Conservation (phyloP, 2,329 filamentous ascomycete genomes). For the Nemania bipapillata region DNA sequence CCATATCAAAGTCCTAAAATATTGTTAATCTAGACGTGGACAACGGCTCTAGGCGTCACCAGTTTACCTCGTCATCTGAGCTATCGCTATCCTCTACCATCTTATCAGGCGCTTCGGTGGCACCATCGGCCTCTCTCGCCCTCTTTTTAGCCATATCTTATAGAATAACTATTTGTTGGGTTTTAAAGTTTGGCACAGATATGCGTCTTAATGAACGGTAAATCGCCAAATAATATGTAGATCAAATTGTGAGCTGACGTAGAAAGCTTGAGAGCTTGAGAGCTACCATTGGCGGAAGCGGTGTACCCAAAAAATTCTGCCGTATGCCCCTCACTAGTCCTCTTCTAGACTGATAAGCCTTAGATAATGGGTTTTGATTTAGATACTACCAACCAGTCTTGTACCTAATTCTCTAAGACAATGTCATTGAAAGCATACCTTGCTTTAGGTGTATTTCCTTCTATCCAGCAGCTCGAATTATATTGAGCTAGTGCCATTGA, state of each 20-base stretch:
- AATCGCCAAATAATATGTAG: background rate
- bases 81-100: conserved; percentile 60
- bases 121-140: conserved; percentile 59
- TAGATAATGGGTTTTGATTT: background rate
- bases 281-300: conserved; percentile 30
- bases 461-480: background rate
- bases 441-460: background rate
- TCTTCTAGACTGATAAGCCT: conserved; percentile 42
- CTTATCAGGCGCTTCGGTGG: conserved; percentile 60
- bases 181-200: background rate
- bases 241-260: conserved; percentile 5
- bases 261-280: conserved; percentile 15
- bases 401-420: background rate
- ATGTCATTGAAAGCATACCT: background rate
- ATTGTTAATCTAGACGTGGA: conserved; percentile 34
- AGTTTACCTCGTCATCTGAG: conserved; percentile 63
- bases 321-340: conserved; percentile 57
- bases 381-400: background rate
- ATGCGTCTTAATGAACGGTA: background rate
- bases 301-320: conserved; percentile 54
- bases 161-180: background rate
- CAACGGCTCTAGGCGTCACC: background rate
- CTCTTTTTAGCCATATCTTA: conserved; percentile 63
- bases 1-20: conserved; percentile 82
- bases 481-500: too few relatives aligned